These are phyloP conservation scores for Epichloe typhina DNA, from an alignment of 2,329 filamentous ascomycete species.

Conservation along the genomic window DNA sequence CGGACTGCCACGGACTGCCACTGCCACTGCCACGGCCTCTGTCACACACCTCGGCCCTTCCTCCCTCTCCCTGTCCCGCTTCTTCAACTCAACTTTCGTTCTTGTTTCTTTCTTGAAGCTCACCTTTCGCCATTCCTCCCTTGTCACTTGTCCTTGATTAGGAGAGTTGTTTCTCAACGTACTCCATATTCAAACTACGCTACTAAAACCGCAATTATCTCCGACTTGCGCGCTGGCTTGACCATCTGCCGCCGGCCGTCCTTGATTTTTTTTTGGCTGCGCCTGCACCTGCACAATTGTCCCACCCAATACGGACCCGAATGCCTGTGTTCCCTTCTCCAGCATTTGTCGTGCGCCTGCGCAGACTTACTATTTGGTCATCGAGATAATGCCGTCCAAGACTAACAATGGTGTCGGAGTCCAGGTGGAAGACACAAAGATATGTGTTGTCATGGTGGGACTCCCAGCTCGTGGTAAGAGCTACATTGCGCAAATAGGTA, in stretches of 20 bases:
- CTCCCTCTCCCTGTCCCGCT: background rate
- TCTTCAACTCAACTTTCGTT: background rate
- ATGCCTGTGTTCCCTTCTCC: slow-evolving; percentile 2
- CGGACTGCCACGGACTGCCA: background rate
- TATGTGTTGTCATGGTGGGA: slow-evolving; percentile 98
- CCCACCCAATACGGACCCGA: background rate
- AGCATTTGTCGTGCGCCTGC: slow-evolving; percentile 8
- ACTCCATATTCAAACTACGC: background rate
- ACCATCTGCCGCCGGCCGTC: background rate
- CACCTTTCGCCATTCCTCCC: background rate
- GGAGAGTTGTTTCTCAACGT: background rate
- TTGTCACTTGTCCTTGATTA: background rate
- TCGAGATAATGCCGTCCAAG: slow-evolving; percentile 28
- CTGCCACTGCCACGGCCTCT: too few species aligned
- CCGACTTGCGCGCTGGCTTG: background rate
- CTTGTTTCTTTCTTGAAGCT: background rate
- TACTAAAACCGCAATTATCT: background rate
- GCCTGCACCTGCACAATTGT: background rate
- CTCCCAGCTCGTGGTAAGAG: slow-evolving; percentile 93
- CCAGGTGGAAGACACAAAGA: slow-evolving; percentile 88
- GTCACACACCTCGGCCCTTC: background rate
- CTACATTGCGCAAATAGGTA: slow-evolving; percentile 94
- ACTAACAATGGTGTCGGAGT: slow-evolving; percentile 54
- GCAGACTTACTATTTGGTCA: slow-evolving; percentile 2
- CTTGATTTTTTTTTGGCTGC: background rate